Base-by-base conservation (phyloP, 2,329 filamentous ascomycete species). In the Trichophaea hybrida region DNA sequence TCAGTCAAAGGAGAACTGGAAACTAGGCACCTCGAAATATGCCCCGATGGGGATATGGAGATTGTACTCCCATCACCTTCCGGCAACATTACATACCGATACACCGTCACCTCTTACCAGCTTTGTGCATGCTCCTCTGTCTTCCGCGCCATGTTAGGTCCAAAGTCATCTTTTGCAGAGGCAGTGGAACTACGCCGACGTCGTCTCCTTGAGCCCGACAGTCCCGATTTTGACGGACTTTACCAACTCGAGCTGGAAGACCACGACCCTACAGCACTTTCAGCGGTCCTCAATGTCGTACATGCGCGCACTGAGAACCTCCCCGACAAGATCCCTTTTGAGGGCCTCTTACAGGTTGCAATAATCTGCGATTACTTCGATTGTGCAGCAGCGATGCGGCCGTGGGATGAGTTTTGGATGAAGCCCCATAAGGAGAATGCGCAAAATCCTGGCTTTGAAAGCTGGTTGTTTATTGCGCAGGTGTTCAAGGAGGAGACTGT, bases 311-410 rank as follows among this genome's bases (percentile, higher is more conserved):
- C 24, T 5, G 24, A 55, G 5, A 5, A 59, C 4, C 32, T 64
- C n/a, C 58, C 62, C 7, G 34, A n/a, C 1, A 37, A 35, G 31
- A 35, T 67, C 6, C 34, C 49, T 0, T 38, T 61, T 12, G 32
- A 10, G 4, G 13, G 52, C 1, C 17, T 67, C n/a, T 57, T 58
- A 8, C 17, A 66, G 12, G 51, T 67, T 55, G 65, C 66, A 1
- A 31, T 67, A 4, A 24, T 64, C 5, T 67, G 64, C 48, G 62
- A 69, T 52, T 67, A 68, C 8, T 67, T 68, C 59, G 52, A 63
- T 12, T 68, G 66, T 43, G 43, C 51, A 1, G 53, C 60, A 1
- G 59, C 44, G 7, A 61, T 66, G 1, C 57, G 57, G 12, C 5
- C 60, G 5, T 68, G 60, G 56, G 37, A 51, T 33, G 13, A 50